Evolutionary conservation across 768 basidiomycete species (phyloP).

Genomic region (Cytidiella melzeri): DNA sequence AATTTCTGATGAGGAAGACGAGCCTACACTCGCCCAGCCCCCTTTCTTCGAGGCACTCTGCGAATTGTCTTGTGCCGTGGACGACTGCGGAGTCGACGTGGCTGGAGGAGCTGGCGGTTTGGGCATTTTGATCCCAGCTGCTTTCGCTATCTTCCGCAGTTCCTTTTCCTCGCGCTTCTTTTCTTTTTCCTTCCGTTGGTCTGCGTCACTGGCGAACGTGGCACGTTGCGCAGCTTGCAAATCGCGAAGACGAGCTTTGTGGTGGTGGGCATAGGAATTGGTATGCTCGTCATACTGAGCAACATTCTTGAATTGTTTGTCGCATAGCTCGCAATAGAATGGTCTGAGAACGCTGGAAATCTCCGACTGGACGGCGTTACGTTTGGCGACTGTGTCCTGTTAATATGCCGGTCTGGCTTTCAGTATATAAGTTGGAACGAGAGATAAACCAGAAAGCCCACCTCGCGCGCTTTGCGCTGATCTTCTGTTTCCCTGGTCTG

Average conservation of each 20-base stretch:
- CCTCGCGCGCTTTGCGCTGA: slow-evolving; percentile 69
- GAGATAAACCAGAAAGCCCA: slow-evolving; percentile 21
- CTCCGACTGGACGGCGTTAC: slow-evolving; percentile 60
- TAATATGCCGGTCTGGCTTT: not conserved
- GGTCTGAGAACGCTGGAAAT: slow-evolving; percentile 61
- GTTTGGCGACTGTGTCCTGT: slow-evolving; percentile 60
- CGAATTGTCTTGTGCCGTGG: not conserved
- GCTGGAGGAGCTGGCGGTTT: slow-evolving; percentile 18
- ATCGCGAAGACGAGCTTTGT: slow-evolving; percentile 75
- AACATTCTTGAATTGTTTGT: slow-evolving; percentile 83
- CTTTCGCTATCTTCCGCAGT: slow-evolving; percentile 75
- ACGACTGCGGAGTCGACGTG: slow-evolving; percentile 18
- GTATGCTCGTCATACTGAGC: slow-evolving; percentile 88
- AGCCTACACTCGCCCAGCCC: not conserved
- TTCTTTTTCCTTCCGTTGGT: slow-evolving; percentile 80
- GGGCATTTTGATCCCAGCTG: slow-evolving; percentile 67
- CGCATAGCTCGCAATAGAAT: slow-evolving; percentile 80
- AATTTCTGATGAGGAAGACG: not conserved
- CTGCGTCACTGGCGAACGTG: slow-evolving; percentile 48
- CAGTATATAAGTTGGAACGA: not conserved
- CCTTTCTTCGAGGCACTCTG: too few relatives aligned
- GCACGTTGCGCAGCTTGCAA: slow-evolving; percentile 70
- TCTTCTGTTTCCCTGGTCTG: slow-evolving; percentile 76
- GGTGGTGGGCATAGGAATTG: slow-evolving; percentile 84
- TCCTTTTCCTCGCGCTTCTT: slow-evolving; percentile 82